Evolutionary conservation across 441 rosid species (phyloP).

Genomic region (Kokia cookei): DNA sequence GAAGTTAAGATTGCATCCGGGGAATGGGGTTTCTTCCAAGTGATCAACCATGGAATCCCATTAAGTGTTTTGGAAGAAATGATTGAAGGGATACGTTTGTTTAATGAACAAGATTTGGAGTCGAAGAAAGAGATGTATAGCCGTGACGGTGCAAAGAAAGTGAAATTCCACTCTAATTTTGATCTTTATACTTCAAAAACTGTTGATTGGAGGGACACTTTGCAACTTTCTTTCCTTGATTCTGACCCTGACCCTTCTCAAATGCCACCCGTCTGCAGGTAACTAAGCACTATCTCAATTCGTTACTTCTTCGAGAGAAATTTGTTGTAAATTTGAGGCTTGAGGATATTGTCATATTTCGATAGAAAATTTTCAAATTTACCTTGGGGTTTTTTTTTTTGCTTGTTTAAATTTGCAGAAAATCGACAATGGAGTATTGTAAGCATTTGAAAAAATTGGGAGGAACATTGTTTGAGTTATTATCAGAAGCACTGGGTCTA

Average conservation of each 20-base stretch:
- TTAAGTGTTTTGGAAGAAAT: conserved; percentile 30
- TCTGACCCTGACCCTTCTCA: conserved; percentile 15
- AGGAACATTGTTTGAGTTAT: neutral
- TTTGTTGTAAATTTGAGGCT: too few species aligned
- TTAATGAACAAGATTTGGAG: conserved; percentile 29
- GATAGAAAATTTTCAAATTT: neutral
- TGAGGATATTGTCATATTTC: too few species aligned
- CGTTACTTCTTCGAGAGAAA: too few species aligned
- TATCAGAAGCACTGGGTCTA: conserved; percentile 10
- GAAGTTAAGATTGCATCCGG: conserved; percentile 16
- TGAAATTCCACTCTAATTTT: conserved; percentile 11
- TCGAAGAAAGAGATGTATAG: conserved; percentile 18
- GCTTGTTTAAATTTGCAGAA: neutral
- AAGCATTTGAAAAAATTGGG: neutral
- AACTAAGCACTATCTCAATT: neutral
- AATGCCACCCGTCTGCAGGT: conserved; percentile 27
- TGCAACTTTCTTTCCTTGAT: neutral
- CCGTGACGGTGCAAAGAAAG: conserved; percentile 11
- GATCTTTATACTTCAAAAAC: conserved; percentile 16
- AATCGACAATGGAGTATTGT: neutral
- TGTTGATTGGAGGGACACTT: conserved; percentile 33
- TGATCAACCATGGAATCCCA: conserved; percentile 35
- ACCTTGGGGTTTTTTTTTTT: neutral
- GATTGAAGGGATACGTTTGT: conserved; percentile 23
- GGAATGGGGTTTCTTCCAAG: conserved; percentile 29